Base-by-base conservation (phyloP, 73 alveolate species). In the Paramecium pentaurelia region DNA sequence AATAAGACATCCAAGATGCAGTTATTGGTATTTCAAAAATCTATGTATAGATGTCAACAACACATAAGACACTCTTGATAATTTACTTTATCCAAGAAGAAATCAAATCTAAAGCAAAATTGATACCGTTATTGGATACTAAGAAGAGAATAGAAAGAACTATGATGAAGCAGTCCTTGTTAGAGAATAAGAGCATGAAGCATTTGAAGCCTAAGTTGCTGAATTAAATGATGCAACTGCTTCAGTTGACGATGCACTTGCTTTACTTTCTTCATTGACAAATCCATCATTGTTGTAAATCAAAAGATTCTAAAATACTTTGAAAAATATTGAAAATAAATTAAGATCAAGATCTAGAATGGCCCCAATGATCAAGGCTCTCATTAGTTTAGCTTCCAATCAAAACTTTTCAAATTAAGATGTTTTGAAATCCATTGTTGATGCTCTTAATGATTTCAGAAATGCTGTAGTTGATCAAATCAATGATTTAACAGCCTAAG, bases 1-100 rank as follows among this genome's bases (percentile, higher is more conserved):
- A 80, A 47, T 45, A 80, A 80, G 91, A 80, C 91, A 80, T 80
- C 32, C 77, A 80, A 80, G 91, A 80, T 80, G 91, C 91, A 18
- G 75, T 27, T 18, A 80, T 80, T 49, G 91, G 91, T 80, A 80
- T 80, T 73, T 34, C 9, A 22, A 80, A 38, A 18, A 80, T 80
- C 3, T 44, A 49, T 80, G n/a, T n/a, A 10, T 73, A 80, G 91
- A 80, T 27, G 91, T 80, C 51, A 47, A 80, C 16, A 80, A 42
- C n/a, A 80, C 91, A 40, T 80, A 80, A 80, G 91, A 80, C 75
- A 80, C 91, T 4, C 75, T 80, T 42, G 91, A 80, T 47, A 80
- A 80, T 64, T 80, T 80, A 80, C 51, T 80, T 10, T 80, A 45
- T 44, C 91, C 91, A 80, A 80, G 91, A 80, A 42, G 58, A 80